Evolutionary conservation across 495 filamentous ascomycete species (phyloP).

Genomic region (Parachaetomium inaequale): DNA sequence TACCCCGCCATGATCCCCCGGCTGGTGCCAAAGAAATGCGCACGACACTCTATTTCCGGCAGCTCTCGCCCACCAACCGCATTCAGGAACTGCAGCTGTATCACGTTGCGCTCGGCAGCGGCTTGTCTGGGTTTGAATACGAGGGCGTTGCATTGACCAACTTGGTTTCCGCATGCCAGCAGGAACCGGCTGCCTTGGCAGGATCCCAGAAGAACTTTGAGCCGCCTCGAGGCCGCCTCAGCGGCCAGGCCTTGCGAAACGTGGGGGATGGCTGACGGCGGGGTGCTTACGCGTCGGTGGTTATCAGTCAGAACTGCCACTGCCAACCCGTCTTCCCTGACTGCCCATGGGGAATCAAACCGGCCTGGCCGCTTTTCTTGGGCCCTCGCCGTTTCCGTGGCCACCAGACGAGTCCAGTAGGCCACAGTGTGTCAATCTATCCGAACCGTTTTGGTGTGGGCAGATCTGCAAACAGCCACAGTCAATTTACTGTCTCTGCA

Average conservation of each 20-base stretch:
- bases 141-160: conserved; percentile 3
- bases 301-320: neutral
- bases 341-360: neutral
- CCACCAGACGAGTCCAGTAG: neutral
- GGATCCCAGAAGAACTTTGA: neutral
- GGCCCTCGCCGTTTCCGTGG: neutral
- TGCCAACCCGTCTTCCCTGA: neutral
- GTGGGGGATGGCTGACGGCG: conserved; percentile 1
- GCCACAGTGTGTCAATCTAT: neutral
- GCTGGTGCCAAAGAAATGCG: neutral
- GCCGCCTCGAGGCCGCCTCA: no score
- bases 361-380: neutral
- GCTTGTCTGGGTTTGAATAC: conserved; percentile 3
- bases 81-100: neutral
- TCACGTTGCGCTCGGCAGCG: neutral
- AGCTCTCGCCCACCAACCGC: neutral
- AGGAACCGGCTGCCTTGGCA: conserved; percentile 11
- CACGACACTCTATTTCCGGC: neutral
- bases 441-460: neutral
- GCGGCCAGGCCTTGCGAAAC: neutral
- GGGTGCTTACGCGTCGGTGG: conserved; percentile 17
- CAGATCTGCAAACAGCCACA: neutral
- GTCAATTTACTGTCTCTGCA: neutral
- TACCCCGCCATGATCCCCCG: neutral
- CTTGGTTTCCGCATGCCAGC: neutral